Conservation (phyloP, 441 rosid species). For the Pelargonium cotyledonis region DNA sequence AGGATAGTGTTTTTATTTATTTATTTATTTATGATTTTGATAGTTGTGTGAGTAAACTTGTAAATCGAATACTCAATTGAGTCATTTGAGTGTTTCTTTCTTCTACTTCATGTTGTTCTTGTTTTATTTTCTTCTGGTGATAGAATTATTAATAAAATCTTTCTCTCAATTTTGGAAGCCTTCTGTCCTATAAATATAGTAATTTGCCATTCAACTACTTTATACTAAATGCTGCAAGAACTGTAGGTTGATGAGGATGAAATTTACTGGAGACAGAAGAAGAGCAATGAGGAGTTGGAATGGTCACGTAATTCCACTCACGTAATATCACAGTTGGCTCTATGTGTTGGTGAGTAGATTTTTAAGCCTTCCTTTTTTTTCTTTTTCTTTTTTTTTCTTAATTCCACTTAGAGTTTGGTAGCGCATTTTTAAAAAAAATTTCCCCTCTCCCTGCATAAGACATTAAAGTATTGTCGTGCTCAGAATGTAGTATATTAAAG, state of each 20-base stretch:
- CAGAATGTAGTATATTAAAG: too few species aligned
- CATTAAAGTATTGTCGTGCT: too few species aligned
- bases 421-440: too few species aligned
- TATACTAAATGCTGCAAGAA: constrained; percentile 14
- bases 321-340: constrained; percentile 55
- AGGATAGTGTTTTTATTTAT: not conserved
- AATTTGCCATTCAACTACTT: constrained; percentile 6
- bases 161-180: constrained; percentile 7
- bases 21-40: not conserved
- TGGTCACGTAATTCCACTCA: constrained; percentile 59
- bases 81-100: not conserved
- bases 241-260: constrained; percentile 83
- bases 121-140: not conserved
- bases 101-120: not conserved
- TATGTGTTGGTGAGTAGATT: constrained; percentile 57
- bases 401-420: too few species aligned
- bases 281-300: constrained; percentile 64
- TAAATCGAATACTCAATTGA: not conserved
- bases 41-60: not conserved
- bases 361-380: constrained; percentile 11
- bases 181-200: not conserved
- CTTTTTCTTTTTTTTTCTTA: not conserved
- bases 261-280: constrained; percentile 67
- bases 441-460: too few species aligned
- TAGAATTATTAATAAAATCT: not conserved